phyloP scores from a whole-genome alignment of 257 asterid species.

The Orobanche coerulescens region DNA sequence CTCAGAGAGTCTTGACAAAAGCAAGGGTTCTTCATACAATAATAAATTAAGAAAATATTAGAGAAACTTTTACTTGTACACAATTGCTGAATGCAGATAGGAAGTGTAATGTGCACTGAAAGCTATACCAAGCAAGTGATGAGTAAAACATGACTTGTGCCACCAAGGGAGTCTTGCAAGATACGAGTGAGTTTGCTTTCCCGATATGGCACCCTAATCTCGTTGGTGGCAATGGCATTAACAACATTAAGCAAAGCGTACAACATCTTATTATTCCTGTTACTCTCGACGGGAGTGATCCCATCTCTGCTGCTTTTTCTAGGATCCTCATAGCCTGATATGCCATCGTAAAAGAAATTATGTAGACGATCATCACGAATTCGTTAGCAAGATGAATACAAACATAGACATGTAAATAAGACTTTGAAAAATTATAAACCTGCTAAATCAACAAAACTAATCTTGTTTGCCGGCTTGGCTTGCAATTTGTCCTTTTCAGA shows the following conservation, averaged over 20 bases:
- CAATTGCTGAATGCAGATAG: conserved; percentile 8
- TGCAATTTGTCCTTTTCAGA: conserved; percentile 32
- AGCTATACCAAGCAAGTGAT: conserved; percentile 68
- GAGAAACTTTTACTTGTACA: neutral
- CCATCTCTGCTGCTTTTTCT: conserved; percentile 53
- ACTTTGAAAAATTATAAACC: conserved; percentile 31
- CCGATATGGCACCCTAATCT: conserved; percentile 64
- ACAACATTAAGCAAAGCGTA: conserved; percentile 60
- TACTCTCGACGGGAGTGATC: conserved; percentile 38
- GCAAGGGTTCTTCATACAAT: conserved; percentile 45
- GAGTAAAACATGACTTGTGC: conserved; percentile 51
- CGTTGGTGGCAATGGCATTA: conserved; percentile 52
- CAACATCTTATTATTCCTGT: conserved; percentile 51
- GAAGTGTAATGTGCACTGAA: neutral
- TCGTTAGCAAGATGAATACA: neutral
- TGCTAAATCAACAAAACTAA: conserved; percentile 83
- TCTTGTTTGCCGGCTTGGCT: conserved; percentile 39
- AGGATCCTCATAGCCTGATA: conserved; percentile 71
- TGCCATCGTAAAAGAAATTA: conserved; percentile 8
- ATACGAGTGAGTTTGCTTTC: conserved; percentile 77
- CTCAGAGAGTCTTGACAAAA: conserved; percentile 71
- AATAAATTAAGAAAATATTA: conserved; percentile 12
- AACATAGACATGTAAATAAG: neutral
- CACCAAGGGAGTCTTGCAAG: conserved; percentile 70
- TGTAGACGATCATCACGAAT: neutral